Percentiles rank a stretch among this genome's conserved stretches.
Conservation (phyloP, 2,329 filamentous ascomycete species). For the Ambrosiella cleistominuta region DNA sequence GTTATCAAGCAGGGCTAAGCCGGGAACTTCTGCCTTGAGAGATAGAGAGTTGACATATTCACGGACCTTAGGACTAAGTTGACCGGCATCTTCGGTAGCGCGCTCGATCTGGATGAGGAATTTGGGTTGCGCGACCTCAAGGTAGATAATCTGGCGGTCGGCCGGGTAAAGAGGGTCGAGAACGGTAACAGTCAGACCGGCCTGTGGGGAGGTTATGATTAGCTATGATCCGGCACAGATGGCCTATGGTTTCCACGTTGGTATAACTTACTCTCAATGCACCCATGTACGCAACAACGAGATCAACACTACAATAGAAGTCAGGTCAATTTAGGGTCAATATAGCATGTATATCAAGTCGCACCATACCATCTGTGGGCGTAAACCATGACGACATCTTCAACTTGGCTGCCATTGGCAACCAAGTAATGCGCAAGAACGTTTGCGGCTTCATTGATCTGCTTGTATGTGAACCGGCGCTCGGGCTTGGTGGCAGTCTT, state of each 20-base stretch:
- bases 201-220: constrained; percentile 27
- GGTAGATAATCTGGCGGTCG: constrained; percentile 34
- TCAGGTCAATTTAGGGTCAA: neutral
- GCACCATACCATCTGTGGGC: constrained; percentile 51
- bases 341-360: neutral
- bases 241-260: no score
- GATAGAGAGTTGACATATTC: constrained; percentile 57
- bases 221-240: neutral
- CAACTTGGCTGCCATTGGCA: constrained; percentile 51
- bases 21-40: constrained; percentile 58
- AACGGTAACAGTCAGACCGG: constrained; percentile 45
- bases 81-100: constrained; percentile 45
- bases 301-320: constrained; percentile 30
- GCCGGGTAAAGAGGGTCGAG: constrained; percentile 74
- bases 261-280: constrained; percentile 23
- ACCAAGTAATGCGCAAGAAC: constrained; percentile 63
- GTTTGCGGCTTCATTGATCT: constrained; percentile 76
- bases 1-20: constrained; percentile 51
- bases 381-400: constrained; percentile 88
- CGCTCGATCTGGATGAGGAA: constrained; percentile 57
- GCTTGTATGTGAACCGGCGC: constrained; percentile 61
- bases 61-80: constrained; percentile 28
- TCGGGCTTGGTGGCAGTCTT: constrained; percentile 27
- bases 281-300: constrained; percentile 60
- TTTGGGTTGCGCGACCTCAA: constrained; percentile 60